Base-by-base conservation (phyloP, 148 eudicot species). In the Amaranthus hypochondriacus region DNA sequence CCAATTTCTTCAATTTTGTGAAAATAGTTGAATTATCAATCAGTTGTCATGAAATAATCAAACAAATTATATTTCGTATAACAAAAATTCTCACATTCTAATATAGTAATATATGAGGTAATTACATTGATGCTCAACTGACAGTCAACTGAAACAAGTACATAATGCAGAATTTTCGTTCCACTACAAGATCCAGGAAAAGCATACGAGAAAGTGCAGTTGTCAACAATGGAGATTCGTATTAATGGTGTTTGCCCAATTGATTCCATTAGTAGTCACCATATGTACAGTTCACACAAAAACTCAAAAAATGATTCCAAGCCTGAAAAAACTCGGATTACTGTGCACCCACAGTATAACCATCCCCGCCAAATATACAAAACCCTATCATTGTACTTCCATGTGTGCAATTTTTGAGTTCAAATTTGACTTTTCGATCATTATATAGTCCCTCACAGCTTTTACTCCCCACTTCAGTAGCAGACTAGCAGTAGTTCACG, bases 321-420 rank as follows among this genome's bases (percentile, higher is more conserved):
- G 66, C 75, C 74, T 15, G 62, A 79, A 79, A 68, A 63, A 55
- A 10, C 11, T 55, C 39, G 39, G 12, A 11, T 7, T 1, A 0
- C 46, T 51, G 74, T 68, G 69, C 59, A 64, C 74, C 68, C 14
- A 50, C 28, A 4, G 3, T 28, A 47, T 6, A 12, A 56, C 75
- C 65, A 71, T 18, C 75, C 80, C 80, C 71, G 43, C 75, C 80
- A 69, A 49, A 13, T 71, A 6, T 56, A 66, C 70, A 71, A 77
- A 77, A 71, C 80, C 80, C 80, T 14, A 72, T 77, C 80, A 55
- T 49, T 71, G 80, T 77, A 71, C 69, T 46, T 28, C 10, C 18
- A 68, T 62, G 69, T 18, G 67, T 53, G 57, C 14, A 68, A 28
- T 28, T 28, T 66, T 73, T 66, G 61, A 64, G 14, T 2, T 46